Conservation (phyloP, 148 eudicot genomes). For the Pouteria glomerata region DNA sequence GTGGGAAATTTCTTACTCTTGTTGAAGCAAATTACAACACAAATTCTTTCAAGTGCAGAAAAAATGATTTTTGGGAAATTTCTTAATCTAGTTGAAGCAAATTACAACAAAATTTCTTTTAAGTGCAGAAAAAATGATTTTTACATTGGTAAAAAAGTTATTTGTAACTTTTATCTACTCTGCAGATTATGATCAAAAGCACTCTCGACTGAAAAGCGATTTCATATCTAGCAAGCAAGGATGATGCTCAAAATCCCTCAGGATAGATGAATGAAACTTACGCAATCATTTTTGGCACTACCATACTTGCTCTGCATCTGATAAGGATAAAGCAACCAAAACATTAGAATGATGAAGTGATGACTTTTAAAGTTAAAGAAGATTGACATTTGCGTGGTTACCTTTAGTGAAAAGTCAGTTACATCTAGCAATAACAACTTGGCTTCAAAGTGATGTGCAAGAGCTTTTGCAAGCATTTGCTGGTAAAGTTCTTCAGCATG, state of each 20-base stretch:
- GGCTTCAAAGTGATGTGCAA: constrained; percentile 77
- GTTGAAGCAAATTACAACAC: neutral
- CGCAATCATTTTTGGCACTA: constrained; percentile 53
- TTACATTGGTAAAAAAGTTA: neutral
- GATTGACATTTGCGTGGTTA: constrained; percentile 10
- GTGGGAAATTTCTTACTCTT: neutral
- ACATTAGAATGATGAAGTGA: constrained; percentile 16
- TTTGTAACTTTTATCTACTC: neutral
- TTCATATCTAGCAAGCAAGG: neutral
- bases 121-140: too few species aligned
- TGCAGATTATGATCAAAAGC: neutral
- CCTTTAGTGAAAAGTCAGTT: constrained; percentile 79
- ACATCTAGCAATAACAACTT: constrained; percentile 78
- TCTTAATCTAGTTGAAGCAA: neutral
- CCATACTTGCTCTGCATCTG: constrained; percentile 97
- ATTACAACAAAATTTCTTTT: neutral
- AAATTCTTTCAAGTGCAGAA: too few species aligned
- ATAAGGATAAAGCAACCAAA: constrained; percentile 16
- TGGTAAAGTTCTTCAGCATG: constrained; percentile 62
- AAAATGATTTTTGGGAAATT: too few species aligned
- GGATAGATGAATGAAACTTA: constrained; percentile 30
- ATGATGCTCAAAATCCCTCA: neutral
- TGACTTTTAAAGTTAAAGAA: neutral
- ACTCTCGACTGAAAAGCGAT: neutral
- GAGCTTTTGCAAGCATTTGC: constrained; percentile 80